phyloP scores from a whole-genome alignment of 495 filamentous ascomycete species.

The Podospora fimiseda region DNA sequence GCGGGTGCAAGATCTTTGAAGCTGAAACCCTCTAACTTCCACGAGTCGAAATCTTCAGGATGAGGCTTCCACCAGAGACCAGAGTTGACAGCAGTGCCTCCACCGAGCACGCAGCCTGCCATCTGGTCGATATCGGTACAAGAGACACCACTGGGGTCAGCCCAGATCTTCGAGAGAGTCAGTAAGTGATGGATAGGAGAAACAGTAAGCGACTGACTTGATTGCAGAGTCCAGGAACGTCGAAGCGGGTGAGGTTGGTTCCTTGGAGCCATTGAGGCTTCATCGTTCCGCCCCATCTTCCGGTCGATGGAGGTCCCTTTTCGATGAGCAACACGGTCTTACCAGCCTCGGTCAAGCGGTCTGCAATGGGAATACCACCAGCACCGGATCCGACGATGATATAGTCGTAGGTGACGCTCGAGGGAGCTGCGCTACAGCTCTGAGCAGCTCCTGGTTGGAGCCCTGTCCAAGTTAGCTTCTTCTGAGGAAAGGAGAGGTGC shows the following conservation, averaged over 20 bases:
- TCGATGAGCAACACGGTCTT: slow-evolving; percentile 57
- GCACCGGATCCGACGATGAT: slow-evolving; percentile 58
- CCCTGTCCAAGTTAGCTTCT: slow-evolving; percentile 3
- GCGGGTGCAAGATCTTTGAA: slow-evolving; percentile 52
- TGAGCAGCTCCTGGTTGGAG: slow-evolving; percentile 14
- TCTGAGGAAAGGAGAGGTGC: neutral
- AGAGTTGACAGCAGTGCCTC: slow-evolving; percentile 65
- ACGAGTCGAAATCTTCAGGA: slow-evolving; percentile 56
- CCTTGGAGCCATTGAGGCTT: slow-evolving; percentile 57
- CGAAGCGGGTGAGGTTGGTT: slow-evolving; percentile 62
- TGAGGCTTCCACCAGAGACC: slow-evolving; percentile 47
- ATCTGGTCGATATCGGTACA: slow-evolving; percentile 63
- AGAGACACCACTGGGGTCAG: slow-evolving; percentile 49
- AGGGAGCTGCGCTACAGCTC: slow-evolving; percentile 36
- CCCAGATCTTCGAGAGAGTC: slow-evolving; percentile 47
- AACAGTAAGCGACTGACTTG: slow-evolving; percentile 8
- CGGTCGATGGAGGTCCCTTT: slow-evolving; percentile 53
- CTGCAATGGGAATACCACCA: slow-evolving; percentile 56
- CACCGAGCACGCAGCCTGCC: slow-evolving; percentile 69
- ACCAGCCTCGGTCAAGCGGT: slow-evolving; percentile 55
- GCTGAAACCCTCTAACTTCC: slow-evolving; percentile 70
- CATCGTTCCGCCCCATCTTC: slow-evolving; percentile 48
- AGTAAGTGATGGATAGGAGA: neutral
- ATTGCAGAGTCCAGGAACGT: slow-evolving; percentile 67
- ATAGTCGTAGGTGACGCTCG: slow-evolving; percentile 52